These are phyloP conservation scores for Boletus semigastroideus DNA, from an alignment of 1,284 basidiomycete genomes.

Conservation along the genomic window DNA sequence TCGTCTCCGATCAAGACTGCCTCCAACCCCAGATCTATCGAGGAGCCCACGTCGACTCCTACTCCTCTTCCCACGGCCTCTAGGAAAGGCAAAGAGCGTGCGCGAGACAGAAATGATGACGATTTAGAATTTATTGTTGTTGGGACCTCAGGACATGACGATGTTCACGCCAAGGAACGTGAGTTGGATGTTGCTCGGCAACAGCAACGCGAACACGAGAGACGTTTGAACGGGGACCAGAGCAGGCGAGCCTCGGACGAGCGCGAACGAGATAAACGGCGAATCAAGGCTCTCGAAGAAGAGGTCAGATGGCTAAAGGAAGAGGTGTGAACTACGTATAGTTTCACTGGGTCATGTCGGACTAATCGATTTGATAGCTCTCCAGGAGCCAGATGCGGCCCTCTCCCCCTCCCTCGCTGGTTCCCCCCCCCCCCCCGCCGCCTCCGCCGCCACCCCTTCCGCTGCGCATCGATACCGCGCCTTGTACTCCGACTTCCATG, in stretches of 20 bases:
- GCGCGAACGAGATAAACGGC: conserved; percentile 55
- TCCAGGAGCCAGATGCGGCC: conserved; percentile 37
- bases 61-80: neutral
- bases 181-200: conserved; percentile 56
- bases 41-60: neutral
- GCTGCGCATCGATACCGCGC: conserved; percentile 30
- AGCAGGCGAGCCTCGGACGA: conserved; percentile 38
- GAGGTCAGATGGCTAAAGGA: conserved; percentile 61
- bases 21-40: conserved; percentile 7
- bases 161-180: conserved; percentile 56
- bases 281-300: conserved; percentile 63
- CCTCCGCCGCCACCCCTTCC: conserved; percentile 41
- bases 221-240: conserved; percentile 17
- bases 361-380: conserved; percentile 35
- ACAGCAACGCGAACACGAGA: conserved; percentile 45
- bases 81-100: conserved; percentile 54
- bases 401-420: conserved; percentile 22
- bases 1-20: conserved; percentile 28
- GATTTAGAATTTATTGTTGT: conserved; percentile 27
- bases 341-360: neutral
- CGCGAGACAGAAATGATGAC: conserved; percentile 21
- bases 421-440: conserved; percentile 48
- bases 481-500: conserved; percentile 39
- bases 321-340: conserved; percentile 47
- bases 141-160: conserved; percentile 45